Evolutionary conservation across 2,329 filamentous ascomycete genomes (phyloP), one percentile per base, ranked within the genome.

Genomic region (Microdochium trichocladiopsis): DNA sequence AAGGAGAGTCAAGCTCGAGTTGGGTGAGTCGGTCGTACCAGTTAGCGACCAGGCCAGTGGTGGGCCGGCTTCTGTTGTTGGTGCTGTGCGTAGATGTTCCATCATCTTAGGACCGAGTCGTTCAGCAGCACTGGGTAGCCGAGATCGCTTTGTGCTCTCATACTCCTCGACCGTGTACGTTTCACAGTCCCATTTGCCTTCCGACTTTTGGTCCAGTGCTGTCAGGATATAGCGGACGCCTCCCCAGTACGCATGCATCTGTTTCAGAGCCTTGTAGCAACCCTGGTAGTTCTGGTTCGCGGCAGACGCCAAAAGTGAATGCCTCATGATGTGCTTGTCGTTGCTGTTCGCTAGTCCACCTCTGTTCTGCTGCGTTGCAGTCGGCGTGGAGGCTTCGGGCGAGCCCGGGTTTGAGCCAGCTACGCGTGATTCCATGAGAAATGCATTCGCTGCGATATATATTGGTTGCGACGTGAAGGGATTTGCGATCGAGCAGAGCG

Each of bases 381-480:
- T 45, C 41, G 41, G 18, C 9, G 41, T 22, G 16, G 41, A 16
- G 22, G 25, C 55, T 36, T 63, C 70, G 51, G 83, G 76, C 0
- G 86, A 88, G 25, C 85, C 66, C 21, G 83, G 76, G 53, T 84
- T 82, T 0, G 86, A 86, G 22, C 86, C 84, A 56, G 84, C 85
- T 14, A 86, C 80, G 3, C 83, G 84, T 4, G 88, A 90, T 64
- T 95, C 90, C 71, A 90, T 90, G 16, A 95, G 72, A 60, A 95
- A 95, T 0, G 90, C 90, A 63, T 90, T 95, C 1, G 90, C 90
- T 1, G 90, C 90, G 55, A 95, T 93, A 60, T 95, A 95, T 62
- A 95, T 95, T 0, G 90, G 90, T 66, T 95, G 90, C 48, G 87
- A 90, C 0, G 89, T 94, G 58, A 95, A 95, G 0, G 90, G 90